Conservation (phyloP, 768 basidiomycete genomes). For the Psilocybe tampanensis region DNA sequence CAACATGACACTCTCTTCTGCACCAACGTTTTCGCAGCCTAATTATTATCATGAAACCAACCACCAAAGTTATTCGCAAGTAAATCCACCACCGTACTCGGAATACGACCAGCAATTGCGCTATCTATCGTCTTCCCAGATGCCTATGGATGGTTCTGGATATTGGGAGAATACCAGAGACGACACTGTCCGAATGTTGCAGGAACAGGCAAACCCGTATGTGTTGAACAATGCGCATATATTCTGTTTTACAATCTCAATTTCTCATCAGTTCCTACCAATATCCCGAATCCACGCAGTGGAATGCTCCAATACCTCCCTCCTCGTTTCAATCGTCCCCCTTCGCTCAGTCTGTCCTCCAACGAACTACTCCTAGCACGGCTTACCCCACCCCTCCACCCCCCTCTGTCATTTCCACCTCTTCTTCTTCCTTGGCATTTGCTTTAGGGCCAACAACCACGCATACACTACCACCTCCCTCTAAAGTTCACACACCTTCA, state of each 20-base stretch:
- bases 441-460: slow-evolving; percentile 54
- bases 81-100: slow-evolving; percentile 57
- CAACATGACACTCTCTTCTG: slow-evolving; percentile 57
- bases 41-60: slow-evolving; percentile 44
- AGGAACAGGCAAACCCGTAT: slow-evolving; percentile 53
- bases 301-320: slow-evolving; percentile 43
- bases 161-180: slow-evolving; percentile 70
- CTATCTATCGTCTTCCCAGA: slow-evolving; percentile 54
- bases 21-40: slow-evolving; percentile 65
- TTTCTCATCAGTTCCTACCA: slow-evolving; percentile 38
- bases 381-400: slow-evolving; percentile 75
- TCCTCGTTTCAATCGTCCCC: slow-evolving; percentile 56
- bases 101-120: slow-evolving; percentile 68
- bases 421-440: slow-evolving; percentile 74
- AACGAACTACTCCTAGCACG: slow-evolving; percentile 57
- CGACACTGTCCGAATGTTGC: slow-evolving; percentile 62
- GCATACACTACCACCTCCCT: slow-evolving; percentile 18
- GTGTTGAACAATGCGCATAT: slow-evolving; percentile 31
- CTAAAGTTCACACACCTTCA: slow-evolving; percentile 46
- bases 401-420: slow-evolving; percentile 58
- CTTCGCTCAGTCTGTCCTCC: slow-evolving; percentile 68
- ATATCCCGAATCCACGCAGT: slow-evolving; percentile 44
- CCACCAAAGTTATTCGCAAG: slow-evolving; percentile 32
- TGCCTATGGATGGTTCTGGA: slow-evolving; percentile 45
- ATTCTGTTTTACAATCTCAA: slow-evolving; percentile 14